A percentile compares a stretch with the other conserved stretches of the same genome.
Conservation (phyloP, 2,329 filamentous ascomycete genomes). For the Penicillium hesseltinei region DNA sequence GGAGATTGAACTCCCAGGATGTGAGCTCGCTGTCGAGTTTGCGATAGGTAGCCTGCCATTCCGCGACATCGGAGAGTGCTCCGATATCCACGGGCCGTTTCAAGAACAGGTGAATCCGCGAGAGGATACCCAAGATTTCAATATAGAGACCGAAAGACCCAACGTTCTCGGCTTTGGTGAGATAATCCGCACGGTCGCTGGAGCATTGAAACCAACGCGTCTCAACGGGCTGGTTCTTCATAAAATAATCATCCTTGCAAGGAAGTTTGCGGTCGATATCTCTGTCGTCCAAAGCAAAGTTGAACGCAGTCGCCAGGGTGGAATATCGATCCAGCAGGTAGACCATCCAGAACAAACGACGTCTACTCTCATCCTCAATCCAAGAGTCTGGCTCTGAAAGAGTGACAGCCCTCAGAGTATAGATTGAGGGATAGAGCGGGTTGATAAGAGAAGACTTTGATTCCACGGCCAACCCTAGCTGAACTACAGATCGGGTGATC, state of each 20-base stretch:
- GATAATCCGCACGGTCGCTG: conserved; percentile 57
- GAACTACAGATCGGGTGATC: conserved; percentile 84
- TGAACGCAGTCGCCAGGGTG: conserved; percentile 86
- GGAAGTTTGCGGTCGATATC: conserved; percentile 86
- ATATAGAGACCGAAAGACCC: conserved; percentile 89
- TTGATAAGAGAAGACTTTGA: conserved; percentile 74
- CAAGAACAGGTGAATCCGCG: conserved; percentile 82
- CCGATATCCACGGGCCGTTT: conserved; percentile 88
- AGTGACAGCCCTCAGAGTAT: conserved; percentile 81
- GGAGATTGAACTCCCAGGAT: conserved; percentile 79
- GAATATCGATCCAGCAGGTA: conserved; percentile 88
- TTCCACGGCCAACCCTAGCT: conserved; percentile 81
- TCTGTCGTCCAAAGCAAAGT: conserved; percentile 83
- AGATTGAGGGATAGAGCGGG: conserved; percentile 79
- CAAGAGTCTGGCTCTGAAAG: conserved; percentile 80
- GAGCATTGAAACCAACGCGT: conserved; percentile 73
- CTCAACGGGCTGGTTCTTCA: conserved; percentile 78
- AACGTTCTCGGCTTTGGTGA: conserved; percentile 73
- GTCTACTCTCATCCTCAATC: conserved; percentile 82
- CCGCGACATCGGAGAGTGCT: conserved; percentile 77
- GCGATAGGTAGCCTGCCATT: conserved; percentile 84
- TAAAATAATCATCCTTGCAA: conserved; percentile 82
- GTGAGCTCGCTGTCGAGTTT: conserved; percentile 77
- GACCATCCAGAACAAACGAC: conserved; percentile 90
- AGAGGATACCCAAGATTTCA: conserved; percentile 82